A percentile compares a stretch with the other conserved stretches of the same genome.
Evolutionary conservation across 73 alveolate species (phyloP).

Genomic region (Durusdinium trenchii): DNA sequence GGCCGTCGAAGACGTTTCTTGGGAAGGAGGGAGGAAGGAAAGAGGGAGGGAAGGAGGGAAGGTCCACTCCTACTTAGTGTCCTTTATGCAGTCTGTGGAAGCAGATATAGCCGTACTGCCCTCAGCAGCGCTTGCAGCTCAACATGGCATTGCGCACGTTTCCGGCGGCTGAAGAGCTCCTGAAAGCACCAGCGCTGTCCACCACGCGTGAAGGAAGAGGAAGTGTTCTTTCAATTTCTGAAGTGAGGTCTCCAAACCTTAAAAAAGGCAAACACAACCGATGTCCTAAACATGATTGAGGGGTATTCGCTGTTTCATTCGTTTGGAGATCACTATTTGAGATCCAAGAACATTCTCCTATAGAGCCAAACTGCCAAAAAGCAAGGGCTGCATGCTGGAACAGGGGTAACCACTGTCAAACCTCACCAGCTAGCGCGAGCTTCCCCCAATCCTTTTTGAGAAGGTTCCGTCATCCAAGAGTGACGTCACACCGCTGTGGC

Average conservation of each 20-base stretch:
- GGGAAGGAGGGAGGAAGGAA: not conserved
- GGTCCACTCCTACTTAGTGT: not conserved
- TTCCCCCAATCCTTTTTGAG: too few species aligned
- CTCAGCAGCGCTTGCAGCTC: not conserved
- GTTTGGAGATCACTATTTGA: not conserved
- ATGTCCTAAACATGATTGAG: not conserved
- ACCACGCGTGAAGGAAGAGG: not conserved
- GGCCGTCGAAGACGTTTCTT: not conserved
- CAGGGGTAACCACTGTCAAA: too few species aligned
- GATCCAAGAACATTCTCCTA: too few species aligned
- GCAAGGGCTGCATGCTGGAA: too few species aligned
- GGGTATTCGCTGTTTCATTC: not conserved
- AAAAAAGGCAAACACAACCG: not conserved
- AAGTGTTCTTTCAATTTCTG: not conserved
- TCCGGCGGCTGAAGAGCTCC: constrained; percentile 33
- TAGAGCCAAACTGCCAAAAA: too few species aligned
- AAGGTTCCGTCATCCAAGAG: too few species aligned
- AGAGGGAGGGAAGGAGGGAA: not conserved
- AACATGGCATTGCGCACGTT: not conserved
- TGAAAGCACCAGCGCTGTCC: not conserved
- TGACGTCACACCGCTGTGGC: too few species aligned
- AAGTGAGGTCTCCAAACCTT: not conserved
- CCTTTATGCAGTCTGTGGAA: not conserved
- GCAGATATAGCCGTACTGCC: not conserved
- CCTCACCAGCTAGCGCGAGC: too few species aligned